These are phyloP conservation scores for Inga leiocalycina DNA, from an alignment of 306 rosid species.

Conservation along the genomic window DNA sequence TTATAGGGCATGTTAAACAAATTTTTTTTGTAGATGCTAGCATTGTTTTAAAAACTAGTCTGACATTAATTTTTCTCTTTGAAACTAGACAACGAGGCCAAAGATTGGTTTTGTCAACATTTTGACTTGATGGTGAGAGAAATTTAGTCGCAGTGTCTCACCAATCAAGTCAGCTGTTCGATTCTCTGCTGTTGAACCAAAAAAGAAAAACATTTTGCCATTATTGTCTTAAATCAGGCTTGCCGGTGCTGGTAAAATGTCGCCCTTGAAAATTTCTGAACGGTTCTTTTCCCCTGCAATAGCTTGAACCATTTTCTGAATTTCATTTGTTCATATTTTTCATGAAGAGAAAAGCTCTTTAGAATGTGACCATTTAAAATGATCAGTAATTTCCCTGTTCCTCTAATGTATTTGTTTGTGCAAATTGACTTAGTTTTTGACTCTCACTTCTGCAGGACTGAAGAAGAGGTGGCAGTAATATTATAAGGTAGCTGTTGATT, in stretches of 20 bases:
- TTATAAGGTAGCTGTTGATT: conserved; percentile 30
- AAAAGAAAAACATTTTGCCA: background rate
- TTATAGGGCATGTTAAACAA: background rate
- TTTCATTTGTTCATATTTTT: background rate
- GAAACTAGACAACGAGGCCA: background rate
- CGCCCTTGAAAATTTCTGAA: background rate
- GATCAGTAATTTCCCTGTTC: conserved; percentile 5
- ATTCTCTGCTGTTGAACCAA: no score
- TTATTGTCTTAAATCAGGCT: background rate
- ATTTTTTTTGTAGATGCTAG: background rate
- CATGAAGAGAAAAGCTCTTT: background rate
- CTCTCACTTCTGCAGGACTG: conserved; percentile 44
- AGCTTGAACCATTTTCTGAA: background rate
- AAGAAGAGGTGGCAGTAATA: conserved; percentile 32
- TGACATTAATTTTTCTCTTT: background rate
- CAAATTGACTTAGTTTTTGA: conserved; percentile 13
- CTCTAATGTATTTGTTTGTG: conserved; percentile 20
- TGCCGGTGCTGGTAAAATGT: background rate
- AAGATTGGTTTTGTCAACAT: background rate
- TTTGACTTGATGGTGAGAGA: no score
- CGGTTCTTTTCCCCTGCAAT: background rate
- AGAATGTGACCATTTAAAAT: background rate
- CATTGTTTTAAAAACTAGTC: conserved; percentile 18
- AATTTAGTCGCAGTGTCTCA: no score
- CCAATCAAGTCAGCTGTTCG: no score